Conservation (phyloP, 192 early-diverging fungal genomes). For the Backusella macrospora region DNA sequence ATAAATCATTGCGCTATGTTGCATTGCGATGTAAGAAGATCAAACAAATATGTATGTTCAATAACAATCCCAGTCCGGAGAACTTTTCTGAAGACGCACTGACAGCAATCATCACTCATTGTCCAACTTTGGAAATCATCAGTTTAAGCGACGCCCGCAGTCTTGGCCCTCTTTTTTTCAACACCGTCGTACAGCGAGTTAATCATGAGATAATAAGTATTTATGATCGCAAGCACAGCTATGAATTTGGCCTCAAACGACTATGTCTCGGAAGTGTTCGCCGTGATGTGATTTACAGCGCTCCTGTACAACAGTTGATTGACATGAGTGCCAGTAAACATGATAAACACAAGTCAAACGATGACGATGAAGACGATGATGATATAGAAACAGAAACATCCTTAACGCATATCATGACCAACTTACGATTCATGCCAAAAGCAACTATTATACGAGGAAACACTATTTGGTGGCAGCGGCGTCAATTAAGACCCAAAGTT, state of each 20-base stretch:
- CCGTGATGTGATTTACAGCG: conserved; percentile 21
- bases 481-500: conserved; percentile 7
- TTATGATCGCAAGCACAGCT: not conserved
- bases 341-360: conserved; percentile 16
- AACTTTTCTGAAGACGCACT: conserved; percentile 25
- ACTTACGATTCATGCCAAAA: conserved; percentile 26
- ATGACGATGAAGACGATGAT: conserved; percentile 8
- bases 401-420: conserved; percentile 8
- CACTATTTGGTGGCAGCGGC: conserved; percentile 42
- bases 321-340: conserved; percentile 29
- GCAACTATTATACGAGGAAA: conserved; percentile 35
- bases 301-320: conserved; percentile 22
- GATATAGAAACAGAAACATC: conserved; percentile 4
- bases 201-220: conserved; percentile 23
- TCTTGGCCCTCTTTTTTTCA: conserved; percentile 30
- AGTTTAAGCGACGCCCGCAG: conserved; percentile 35
- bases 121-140: conserved; percentile 14
- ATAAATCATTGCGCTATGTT: conserved; percentile 29
- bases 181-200: conserved; percentile 26
- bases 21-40: conserved; percentile 28
- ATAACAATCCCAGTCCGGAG: conserved; percentile 29
- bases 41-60: conserved; percentile 28
- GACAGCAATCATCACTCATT: conserved; percentile 23
- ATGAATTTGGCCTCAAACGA: conserved; percentile 23
- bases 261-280: conserved; percentile 31